phyloP scores from a whole-genome alignment of 495 filamentous ascomycete genomes.

The Lindgomyces ingoldianus region DNA sequence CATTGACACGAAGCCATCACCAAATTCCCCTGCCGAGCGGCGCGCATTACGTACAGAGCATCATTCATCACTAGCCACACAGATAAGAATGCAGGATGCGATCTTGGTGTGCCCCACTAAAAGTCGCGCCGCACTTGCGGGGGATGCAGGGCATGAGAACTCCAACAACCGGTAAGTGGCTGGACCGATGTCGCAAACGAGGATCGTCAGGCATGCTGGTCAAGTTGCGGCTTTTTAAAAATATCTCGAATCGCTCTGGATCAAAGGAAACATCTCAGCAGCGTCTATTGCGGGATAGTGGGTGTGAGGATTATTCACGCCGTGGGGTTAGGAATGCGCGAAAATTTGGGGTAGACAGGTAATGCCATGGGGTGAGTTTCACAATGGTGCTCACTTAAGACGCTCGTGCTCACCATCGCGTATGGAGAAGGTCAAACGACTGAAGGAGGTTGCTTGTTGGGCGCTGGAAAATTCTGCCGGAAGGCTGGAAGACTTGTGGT shows the following conservation, averaged over 20 bases:
- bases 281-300: neutral
- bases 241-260: neutral
- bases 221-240: constrained; percentile 5
- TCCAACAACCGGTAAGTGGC: neutral
- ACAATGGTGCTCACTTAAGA: neutral
- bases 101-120: constrained; percentile 7
- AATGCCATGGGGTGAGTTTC: neutral
- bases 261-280: neutral
- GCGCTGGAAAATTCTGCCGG: constrained; percentile 4
- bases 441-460: constrained; percentile 5
- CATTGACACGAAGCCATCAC: constrained; percentile 20
- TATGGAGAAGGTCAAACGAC: neutral
- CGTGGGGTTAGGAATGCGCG: constrained; percentile 1
- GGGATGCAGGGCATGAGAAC: constrained; percentile 15
- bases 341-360: neutral
- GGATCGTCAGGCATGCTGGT: constrained; percentile 3
- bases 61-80: constrained; percentile 19
- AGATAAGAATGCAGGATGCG: neutral
- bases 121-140: constrained; percentile 14
- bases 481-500: neutral
- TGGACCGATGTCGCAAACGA: constrained; percentile 27
- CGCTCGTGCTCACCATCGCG: neutral
- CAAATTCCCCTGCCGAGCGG: neutral
- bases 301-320: neutral
- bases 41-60: constrained; percentile 22